phyloP scores from a whole-genome alignment of 345 rosid species.

The Ceriops tagal region DNA sequence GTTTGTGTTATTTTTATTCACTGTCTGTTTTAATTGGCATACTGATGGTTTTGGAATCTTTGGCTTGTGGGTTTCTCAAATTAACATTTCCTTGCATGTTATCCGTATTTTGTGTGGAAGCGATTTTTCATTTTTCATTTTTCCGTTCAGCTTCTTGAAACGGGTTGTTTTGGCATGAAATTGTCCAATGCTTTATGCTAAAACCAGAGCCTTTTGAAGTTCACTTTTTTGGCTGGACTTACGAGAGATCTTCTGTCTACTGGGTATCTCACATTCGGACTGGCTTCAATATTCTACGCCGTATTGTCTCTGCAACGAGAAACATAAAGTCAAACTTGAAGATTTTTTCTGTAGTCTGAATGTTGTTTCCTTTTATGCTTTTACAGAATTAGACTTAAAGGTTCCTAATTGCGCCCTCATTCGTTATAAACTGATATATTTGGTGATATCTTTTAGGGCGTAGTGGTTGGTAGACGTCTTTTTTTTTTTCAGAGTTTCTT shows the following conservation, averaged over 20 bases:
- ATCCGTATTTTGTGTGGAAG: not conserved
- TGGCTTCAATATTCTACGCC: conserved; percentile 37
- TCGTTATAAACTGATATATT: no score
- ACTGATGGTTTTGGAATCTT: not conserved
- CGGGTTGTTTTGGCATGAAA: conserved; percentile 11
- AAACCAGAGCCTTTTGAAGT: conserved; percentile 9
- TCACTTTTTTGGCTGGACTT: conserved; percentile 22
- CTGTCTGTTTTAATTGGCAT: not conserved
- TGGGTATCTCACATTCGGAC: conserved; percentile 25
- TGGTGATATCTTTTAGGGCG: no score
- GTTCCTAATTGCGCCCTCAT: no score
- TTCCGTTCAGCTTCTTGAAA: conserved; percentile 5
- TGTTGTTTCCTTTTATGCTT: no score
- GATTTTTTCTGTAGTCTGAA: conserved; percentile 18
- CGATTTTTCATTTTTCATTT: not conserved
- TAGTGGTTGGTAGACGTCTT: no score
- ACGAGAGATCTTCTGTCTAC: conserved; percentile 13
- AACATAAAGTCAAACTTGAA: conserved; percentile 29
- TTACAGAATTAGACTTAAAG: no score
- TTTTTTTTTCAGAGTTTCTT: no score
- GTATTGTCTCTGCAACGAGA: conserved; percentile 26
- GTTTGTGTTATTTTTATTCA: not conserved
- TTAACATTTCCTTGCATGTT: not conserved
- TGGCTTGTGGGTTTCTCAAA: not conserved
- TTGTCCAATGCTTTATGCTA: conserved; percentile 13